These are phyloP conservation scores for Claviceps sorghi DNA, from an alignment of 2,329 filamentous ascomycete genomes.

Conservation along the genomic window DNA sequence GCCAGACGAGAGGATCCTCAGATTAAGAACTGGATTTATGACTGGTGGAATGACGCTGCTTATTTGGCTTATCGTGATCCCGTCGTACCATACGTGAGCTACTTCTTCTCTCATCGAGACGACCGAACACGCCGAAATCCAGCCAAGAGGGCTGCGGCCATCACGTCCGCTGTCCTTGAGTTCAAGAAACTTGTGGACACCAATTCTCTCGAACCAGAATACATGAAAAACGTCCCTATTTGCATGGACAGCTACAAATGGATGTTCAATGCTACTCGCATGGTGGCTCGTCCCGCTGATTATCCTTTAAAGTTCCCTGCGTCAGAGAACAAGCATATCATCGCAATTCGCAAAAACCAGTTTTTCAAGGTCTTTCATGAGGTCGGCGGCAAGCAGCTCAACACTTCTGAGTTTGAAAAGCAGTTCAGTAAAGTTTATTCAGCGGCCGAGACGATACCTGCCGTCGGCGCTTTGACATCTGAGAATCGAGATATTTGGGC, in stretches of 20 bases:
- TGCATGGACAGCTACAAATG: conserved; percentile 97
- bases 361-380: conserved; percentile 88
- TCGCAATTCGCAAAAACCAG: conserved; percentile 88
- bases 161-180: conserved; percentile 71
- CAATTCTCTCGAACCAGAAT: conserved; percentile 81
- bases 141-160: conserved; percentile 80
- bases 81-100: conserved; percentile 94
- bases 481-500: conserved; percentile 93
- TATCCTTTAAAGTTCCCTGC: conserved; percentile 67
- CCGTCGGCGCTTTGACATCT: conserved; percentile 73
- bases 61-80: conserved; percentile 91
- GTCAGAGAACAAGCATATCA: conserved; percentile 68
- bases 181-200: conserved; percentile 88
- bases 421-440: conserved; percentile 81
- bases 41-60: conserved; percentile 96
- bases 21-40: conserved; percentile 83
- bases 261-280: conserved; percentile 94
- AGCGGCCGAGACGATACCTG: conserved; percentile 52
- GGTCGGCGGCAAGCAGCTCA: conserved; percentile 70
- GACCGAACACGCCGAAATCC: conserved; percentile 79
- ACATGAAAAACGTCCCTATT: conserved; percentile 95
- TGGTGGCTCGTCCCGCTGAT: conserved; percentile 70
- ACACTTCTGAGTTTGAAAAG: conserved; percentile 73
- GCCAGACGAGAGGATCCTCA: conserved; percentile 67
- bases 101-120: conserved; percentile 97